Conservation (phyloP, 2,329 filamentous ascomycete species). For the Incumbomyces lentus region DNA sequence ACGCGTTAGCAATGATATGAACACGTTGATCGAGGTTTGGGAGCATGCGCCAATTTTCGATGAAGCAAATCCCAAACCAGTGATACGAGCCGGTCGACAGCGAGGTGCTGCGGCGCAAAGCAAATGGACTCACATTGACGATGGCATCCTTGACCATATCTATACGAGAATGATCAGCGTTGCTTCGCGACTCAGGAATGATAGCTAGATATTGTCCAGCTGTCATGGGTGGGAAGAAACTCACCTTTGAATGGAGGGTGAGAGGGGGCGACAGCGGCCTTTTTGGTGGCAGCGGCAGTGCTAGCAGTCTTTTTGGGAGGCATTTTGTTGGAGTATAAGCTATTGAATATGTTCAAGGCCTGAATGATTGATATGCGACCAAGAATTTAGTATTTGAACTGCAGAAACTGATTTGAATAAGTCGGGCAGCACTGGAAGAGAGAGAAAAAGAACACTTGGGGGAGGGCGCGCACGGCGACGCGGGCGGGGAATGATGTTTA, state of each 20-base stretch:
- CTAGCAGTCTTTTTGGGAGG: conserved; percentile 53
- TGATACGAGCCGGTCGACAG: conserved; percentile 20
- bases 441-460: conserved; percentile 15
- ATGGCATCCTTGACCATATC: conserved; percentile 67
- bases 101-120: conserved; percentile 35
- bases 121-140: conserved; percentile 54
- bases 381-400: conserved; percentile 10
- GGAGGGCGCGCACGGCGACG: conserved; percentile 27
- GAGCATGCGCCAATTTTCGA: too few species aligned
- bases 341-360: conserved; percentile 12
- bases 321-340: conserved; percentile 37
- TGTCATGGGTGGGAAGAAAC: conserved; percentile 31
- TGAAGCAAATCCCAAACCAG: too few species aligned
- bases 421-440: conserved; percentile 10
- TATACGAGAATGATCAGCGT: conserved; percentile 44
- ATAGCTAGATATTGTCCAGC: neutral
- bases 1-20: conserved; percentile 37
- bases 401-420: conserved; percentile 4
- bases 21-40: too few species aligned
- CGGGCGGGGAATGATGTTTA: conserved; percentile 28
- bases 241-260: conserved; percentile 60
- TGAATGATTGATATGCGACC: conserved; percentile 11
- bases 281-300: conserved; percentile 35
- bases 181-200: conserved; percentile 35
- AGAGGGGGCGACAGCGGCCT: conserved; percentile 43